Base-by-base conservation (phyloP, 768 basidiomycete species). In the Nidularia pulvinata region DNA sequence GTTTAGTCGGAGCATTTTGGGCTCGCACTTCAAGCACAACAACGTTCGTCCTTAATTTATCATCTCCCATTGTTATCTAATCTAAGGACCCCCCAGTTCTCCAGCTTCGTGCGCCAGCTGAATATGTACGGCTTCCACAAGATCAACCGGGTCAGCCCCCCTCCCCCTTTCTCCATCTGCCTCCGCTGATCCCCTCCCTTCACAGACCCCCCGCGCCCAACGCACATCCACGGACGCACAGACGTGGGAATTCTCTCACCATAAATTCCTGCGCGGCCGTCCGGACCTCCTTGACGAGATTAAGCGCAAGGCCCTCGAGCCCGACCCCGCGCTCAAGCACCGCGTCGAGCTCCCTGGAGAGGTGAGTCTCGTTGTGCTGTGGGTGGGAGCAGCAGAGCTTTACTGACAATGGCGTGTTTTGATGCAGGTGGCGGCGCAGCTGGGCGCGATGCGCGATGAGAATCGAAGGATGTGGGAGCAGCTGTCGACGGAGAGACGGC, bases 71-170 rank as follows among this genome's bases (percentile, higher is more conserved):
- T 50, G 45, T 33, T 50, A 39, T 11, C 49, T 46, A 44, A 52
- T 33, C 14, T 33, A 30, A 30, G 9, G 22, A 3, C 14, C 9
- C 33, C 10, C 11, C 33, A 96, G 86, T 96, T 97, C 68, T 93
- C 91, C 10, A 92, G 90, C 63, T 96, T 97, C 67, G 93, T 95
- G 51, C 86, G 95, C 59, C 94, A 96, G 66, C 81, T 95, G 58
- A 95, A 96, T 78, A 95, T 95, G 91, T 96, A 95, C 63, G 93
- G 93, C 30, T 96, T 95, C 70, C 92, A 93, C 74, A 95, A 95
- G 73, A 92, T 92, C 71, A 93, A 93, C 68, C 81, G 91, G 71
- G 88, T 91, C 54, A 56, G 82, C 76, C 10, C 47, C 52, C 13
- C 32, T 39, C 50, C 13, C 14, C 9, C 9, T 30, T 51, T 44